Conservation (phyloP, 1,284 basidiomycete genomes). For the Meripilus lineatus region DNA sequence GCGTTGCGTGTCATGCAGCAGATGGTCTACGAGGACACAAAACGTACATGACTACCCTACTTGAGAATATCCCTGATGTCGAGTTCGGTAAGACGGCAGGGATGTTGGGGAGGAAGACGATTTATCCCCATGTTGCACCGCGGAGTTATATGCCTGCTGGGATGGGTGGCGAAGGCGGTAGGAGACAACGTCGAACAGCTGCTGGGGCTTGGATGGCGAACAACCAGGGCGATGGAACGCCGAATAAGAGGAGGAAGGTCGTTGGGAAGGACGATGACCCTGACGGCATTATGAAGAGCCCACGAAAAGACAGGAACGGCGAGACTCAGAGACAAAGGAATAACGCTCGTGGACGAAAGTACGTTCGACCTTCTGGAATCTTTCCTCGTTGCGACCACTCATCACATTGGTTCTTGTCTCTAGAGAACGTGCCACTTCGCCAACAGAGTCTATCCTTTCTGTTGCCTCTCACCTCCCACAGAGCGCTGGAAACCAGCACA, state of each 20-base stretch:
- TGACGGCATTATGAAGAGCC: constrained; percentile 39
- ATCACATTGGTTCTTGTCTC: constrained; percentile 18
- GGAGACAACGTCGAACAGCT: constrained; percentile 43
- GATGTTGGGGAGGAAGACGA: constrained; percentile 55
- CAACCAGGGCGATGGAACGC: constrained; percentile 34
- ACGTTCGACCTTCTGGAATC: constrained; percentile 21
- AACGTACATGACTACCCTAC: constrained; percentile 60
- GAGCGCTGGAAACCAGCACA: constrained; percentile 6
- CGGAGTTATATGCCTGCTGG: constrained; percentile 58
- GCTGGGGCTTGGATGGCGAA: constrained; percentile 20
- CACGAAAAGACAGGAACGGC: constrained; percentile 35
- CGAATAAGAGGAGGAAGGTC: constrained; percentile 56
- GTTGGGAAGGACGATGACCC: constrained; percentile 52
- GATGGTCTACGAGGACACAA: constrained; percentile 81
- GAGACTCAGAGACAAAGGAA: constrained; percentile 38
- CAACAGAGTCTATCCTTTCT: constrained; percentile 67
- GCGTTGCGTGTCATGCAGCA: constrained; percentile 91
- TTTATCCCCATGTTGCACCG: constrained; percentile 68
- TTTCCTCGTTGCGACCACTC: background rate
- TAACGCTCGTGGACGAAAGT: constrained; percentile 56
- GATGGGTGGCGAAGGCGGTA: constrained; percentile 45
- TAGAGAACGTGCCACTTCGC: constrained; percentile 61
- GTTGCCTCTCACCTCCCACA: constrained; percentile 49
- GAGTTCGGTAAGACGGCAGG: constrained; percentile 26
- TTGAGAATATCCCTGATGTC: constrained; percentile 64